Evolutionary conservation across 202 grass and related monocot genomes (phyloP).

Genomic region (Cymbopogon flexuosus): DNA sequence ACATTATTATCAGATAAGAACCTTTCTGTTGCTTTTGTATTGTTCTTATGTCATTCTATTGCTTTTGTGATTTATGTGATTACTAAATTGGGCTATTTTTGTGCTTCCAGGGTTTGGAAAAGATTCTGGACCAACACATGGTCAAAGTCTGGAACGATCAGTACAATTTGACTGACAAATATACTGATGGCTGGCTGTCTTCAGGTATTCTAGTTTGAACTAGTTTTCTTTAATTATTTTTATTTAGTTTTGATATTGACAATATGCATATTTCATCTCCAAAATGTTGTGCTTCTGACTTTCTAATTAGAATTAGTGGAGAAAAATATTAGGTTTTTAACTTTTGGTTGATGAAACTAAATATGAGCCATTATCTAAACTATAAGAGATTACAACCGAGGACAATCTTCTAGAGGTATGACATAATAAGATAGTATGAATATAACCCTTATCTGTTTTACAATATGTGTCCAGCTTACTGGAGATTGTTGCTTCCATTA

Average conservation of each 20-base stretch:
- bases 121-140: no score
- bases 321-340: neutral
- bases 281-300: neutral
- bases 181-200: no score
- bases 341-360: neutral
- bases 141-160: no score
- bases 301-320: neutral
- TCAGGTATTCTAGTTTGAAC: constrained; percentile 45
- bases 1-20: constrained; percentile 1
- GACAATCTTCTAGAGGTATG: neutral
- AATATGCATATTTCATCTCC: neutral
- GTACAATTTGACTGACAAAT: no score
- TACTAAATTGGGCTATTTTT: neutral
- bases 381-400: neutral
- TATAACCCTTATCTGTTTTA: neutral
- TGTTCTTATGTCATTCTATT: neutral
- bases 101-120: neutral
- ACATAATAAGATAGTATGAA: neutral
- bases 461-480: neutral
- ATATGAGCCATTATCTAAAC: neutral
- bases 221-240: no score
- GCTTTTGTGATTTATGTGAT: neutral
- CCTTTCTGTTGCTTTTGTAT: neutral
- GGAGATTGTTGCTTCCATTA: neutral
- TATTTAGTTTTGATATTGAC: neutral